Evolutionary conservation across 2,329 filamentous ascomycete species (phyloP), one percentile per base, ranked within the genome.

Genomic region (Aureobasidium sp.): DNA sequence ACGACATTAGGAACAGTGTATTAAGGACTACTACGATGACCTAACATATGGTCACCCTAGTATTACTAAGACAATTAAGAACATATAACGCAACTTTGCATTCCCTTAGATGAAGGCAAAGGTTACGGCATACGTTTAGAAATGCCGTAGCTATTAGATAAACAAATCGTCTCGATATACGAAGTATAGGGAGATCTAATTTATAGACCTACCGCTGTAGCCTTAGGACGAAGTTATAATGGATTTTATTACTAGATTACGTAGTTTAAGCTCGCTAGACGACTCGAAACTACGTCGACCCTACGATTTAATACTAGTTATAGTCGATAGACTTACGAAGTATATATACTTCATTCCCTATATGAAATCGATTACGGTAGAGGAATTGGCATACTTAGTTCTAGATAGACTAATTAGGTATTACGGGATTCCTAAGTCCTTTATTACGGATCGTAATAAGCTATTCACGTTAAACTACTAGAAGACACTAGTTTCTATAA

Each of bases 181-280:
- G 6, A 58, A 58, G 31, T 58, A 58, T 47, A 9, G 54, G n/a
- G 21, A 57, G 29, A 47, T 57, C 15, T 13, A 57, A 38, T 47
- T 47, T 23, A 3, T 31, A 7, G 42, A 47, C 19, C 54, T n/a
- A 45, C 53, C 15, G 21, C 21, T 37, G 21, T 13, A 58, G 54
- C 54, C 29, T 23, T 65, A 62, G 61, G 54, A 65, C 33, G 33
- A 59, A 61, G 49, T 63, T 10, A 59, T 55, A n/a, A 66, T 67
- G 9, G 62, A 69, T 54, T 67, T 68, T 35, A 69, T 69, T 54
- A 63, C 60, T 15, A 62, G 65, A 10, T 60, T 69, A 45, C 65
- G 60, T 57, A 31, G 21, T 50, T 62, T 54, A 15, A 46, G 33
- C 35, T 59, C 33, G 23, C 50, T 53, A 38, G 42, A 40, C 2